Percentiles rank a stretch among this genome's conserved stretches.
These are phyloP conservation scores for Volvox africanus DNA, from an alignment of 139 green algal genomes.

Conservation along the genomic window DNA sequence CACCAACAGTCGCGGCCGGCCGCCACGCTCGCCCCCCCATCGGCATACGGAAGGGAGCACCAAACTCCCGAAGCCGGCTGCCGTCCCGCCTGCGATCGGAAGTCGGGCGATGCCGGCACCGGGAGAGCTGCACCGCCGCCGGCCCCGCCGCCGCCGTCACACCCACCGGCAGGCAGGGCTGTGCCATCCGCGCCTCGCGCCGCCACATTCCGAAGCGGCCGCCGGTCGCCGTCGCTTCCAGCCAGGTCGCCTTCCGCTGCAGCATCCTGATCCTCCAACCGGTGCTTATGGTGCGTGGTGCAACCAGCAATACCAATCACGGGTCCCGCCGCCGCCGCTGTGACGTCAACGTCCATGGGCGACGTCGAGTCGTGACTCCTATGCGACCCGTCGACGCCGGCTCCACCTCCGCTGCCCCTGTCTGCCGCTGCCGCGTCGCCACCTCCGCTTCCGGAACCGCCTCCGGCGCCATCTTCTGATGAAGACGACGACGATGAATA, in stretches of 20 bases:
- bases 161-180: not conserved
- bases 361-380: not conserved
- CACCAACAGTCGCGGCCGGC: not conserved
- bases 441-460: not conserved
- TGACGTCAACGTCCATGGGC: constrained; percentile 8
- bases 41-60: not conserved
- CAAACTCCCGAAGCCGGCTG: not conserved
- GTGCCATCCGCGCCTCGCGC: not conserved
- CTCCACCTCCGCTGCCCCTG: not conserved
- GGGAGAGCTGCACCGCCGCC: not conserved
- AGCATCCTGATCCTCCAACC: constrained; percentile 2
- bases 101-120: not conserved
- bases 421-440: not conserved
- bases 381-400: not conserved
- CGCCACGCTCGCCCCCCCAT: not conserved
- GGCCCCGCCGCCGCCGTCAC: not conserved
- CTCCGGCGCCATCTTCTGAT: not conserved
- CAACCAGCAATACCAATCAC: not conserved
- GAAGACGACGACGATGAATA: constrained; percentile 26
- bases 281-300: constrained; percentile 28
- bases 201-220: constrained; percentile 17
- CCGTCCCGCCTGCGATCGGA: not conserved
- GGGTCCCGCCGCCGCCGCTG: too few species aligned
- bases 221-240: not conserved
- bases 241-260: not conserved